Evolutionary conservation across 2,329 filamentous ascomycete species (phyloP).

Genomic region (Boeremia lycopersici): DNA sequence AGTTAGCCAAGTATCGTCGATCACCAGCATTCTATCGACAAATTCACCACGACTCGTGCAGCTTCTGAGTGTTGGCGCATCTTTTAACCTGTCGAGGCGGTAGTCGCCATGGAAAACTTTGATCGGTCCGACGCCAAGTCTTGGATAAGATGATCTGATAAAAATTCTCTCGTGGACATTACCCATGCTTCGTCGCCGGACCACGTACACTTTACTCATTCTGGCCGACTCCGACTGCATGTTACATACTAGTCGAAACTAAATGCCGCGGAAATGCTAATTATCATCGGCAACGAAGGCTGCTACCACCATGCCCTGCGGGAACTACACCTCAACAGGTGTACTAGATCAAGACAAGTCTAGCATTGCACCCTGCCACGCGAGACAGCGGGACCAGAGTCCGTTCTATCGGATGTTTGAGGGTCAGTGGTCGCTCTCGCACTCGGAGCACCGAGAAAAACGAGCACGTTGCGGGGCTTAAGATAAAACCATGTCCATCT

Average conservation of each 20-base stretch:
- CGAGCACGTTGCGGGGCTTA: neutral
- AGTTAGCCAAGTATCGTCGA: too few species aligned
- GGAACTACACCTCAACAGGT: neutral
- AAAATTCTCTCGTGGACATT: neutral
- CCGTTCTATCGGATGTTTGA: constrained; percentile 2
- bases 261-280: neutral
- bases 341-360: neutral
- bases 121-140: constrained; percentile 16
- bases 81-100: neutral
- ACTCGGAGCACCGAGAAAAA: neutral
- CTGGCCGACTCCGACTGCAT: neutral
- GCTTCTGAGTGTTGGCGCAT: neutral
- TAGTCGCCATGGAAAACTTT: neutral
- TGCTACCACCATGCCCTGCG: neutral
- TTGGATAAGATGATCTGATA: constrained; percentile 17
- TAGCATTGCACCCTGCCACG: neutral
- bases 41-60: neutral
- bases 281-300: neutral
- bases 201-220: neutral
- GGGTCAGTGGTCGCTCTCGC: neutral
- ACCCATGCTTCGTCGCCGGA: neutral
- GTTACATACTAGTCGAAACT: neutral
- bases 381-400: neutral
- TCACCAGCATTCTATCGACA: neutral
- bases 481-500: constrained; percentile 11